A percentile compares a stretch with the other conserved stretches of the same genome.
Conservation (phyloP, 352 stramenopile species). For the Sclerospora graminicola region DNA sequence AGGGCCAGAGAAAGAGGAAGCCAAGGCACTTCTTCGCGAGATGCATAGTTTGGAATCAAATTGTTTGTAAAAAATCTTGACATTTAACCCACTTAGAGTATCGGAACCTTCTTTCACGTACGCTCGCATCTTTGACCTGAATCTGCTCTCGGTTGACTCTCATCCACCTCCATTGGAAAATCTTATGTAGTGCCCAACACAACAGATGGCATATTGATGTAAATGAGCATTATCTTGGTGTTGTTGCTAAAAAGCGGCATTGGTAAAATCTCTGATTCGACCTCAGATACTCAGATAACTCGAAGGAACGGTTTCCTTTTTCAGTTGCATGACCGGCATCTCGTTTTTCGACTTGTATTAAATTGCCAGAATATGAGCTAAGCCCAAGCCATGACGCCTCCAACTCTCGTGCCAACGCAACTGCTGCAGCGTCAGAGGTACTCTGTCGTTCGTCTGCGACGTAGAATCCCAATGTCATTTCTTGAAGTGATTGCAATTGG, state of each 20-base stretch:
- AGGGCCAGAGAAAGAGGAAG: constrained; percentile 74
- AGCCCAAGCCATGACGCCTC: constrained; percentile 14
- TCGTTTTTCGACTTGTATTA: not conserved
- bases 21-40: constrained; percentile 64
- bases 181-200: not conserved
- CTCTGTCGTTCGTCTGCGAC: constrained; percentile 4
- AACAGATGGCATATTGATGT: too few species aligned
- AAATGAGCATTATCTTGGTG: constrained; percentile 2
- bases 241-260: constrained; percentile 9
- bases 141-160: too few species aligned
- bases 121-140: too few species aligned
- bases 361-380: not conserved
- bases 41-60: constrained; percentile 61
- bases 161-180: not conserved
- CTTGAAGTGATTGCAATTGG: constrained; percentile 12
- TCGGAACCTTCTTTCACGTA: too few species aligned
- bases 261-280: constrained; percentile 14
- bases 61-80: constrained; percentile 5
- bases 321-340: not conserved
- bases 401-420: constrained; percentile 10
- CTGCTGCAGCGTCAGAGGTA: not conserved
- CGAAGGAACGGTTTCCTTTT: constrained; percentile 11
- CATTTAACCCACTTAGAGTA: too few species aligned
- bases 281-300: constrained; percentile 14
- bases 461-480: constrained; percentile 14